Evolutionary conservation across 1,284 basidiomycete species (phyloP).

Genomic region (Malassezia furfur): DNA sequence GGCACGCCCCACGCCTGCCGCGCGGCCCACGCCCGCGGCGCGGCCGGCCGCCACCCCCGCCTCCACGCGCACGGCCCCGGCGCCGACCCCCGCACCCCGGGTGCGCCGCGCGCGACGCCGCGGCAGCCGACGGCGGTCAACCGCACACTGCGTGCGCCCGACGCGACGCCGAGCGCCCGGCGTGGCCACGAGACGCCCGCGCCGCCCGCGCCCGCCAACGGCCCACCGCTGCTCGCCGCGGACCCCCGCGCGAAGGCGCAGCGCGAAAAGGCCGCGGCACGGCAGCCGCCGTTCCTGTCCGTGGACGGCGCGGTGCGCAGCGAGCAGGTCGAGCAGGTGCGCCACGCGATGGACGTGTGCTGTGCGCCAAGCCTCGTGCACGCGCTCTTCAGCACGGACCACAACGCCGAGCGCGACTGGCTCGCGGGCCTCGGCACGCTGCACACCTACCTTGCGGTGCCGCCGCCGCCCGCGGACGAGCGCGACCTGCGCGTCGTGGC

Average conservation of each 20-base stretch:
- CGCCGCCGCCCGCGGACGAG: constrained; percentile 50
- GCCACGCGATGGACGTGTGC: constrained; percentile 81
- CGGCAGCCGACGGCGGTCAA: constrained; percentile 20
- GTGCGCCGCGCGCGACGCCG: neutral
- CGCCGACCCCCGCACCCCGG: too few relatives aligned
- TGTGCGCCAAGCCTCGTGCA: constrained; percentile 66
- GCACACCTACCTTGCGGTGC: constrained; percentile 63
- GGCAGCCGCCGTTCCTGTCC: constrained; percentile 51
- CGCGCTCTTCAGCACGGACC: constrained; percentile 76
- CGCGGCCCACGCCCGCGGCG: too few relatives aligned
- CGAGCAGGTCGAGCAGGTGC: constrained; percentile 75
- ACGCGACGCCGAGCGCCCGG: constrained; percentile 11
- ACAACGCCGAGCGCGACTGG: constrained; percentile 87
- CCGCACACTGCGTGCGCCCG: constrained; percentile 12
- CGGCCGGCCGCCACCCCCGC: neutral
- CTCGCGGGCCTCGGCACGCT: constrained; percentile 65
- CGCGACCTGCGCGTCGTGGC: constrained; percentile 67
- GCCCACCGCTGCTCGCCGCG: constrained; percentile 59
- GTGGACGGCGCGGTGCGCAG: constrained; percentile 73
- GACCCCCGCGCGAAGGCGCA: constrained; percentile 65
- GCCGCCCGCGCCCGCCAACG: constrained; percentile 4
- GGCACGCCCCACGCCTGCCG: too few relatives aligned
- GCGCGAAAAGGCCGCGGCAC: constrained; percentile 66
- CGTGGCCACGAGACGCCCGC: constrained; percentile 1
- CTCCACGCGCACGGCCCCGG: too few relatives aligned